phyloP scores from a whole-genome alignment of 768 basidiomycete genomes.

The Chalciporus piperatus region DNA sequence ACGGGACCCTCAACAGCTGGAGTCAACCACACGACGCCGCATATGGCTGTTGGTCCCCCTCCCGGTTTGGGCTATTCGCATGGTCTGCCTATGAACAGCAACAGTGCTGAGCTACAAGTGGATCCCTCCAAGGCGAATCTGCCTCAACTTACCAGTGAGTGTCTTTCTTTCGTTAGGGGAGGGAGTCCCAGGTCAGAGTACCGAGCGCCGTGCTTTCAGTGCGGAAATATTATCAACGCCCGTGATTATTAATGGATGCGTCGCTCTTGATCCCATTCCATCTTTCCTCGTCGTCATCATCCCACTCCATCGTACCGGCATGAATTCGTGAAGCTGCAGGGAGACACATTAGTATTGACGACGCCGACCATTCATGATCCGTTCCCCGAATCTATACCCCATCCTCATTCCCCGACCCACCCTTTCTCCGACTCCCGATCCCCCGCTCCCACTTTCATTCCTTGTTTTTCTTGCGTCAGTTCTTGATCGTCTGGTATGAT shows the following conservation, averaged over 20 bases:
- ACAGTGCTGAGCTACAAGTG: constrained; percentile 17
- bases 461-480: constrained; percentile 37
- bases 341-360: constrained; percentile 21
- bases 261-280: constrained; percentile 17
- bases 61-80: constrained; percentile 58
- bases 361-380: constrained; percentile 16
- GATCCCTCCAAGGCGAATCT: constrained; percentile 27
- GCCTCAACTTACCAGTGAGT: constrained; percentile 60
- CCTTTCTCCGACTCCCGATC: constrained; percentile 18
- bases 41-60: constrained; percentile 54
- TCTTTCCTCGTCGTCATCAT: constrained; percentile 26
- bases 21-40: constrained; percentile 11
- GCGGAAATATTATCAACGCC: constrained; percentile 75
- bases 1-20: constrained; percentile 12
- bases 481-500: constrained; percentile 40
- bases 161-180: constrained; percentile 59
- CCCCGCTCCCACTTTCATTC: constrained; percentile 40
- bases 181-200: constrained; percentile 78
- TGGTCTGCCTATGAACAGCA: constrained; percentile 22
- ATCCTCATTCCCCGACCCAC: constrained; percentile 2
- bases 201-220: constrained; percentile 90
- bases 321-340: constrained; percentile 27
- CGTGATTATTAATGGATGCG: constrained; percentile 48
- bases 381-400: constrained; percentile 4
- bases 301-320: constrained; percentile 21